These are phyloP conservation scores for Alternaria gansuensis DNA, from an alignment of 2,329 filamentous ascomycete species.

Conservation along the genomic window DNA sequence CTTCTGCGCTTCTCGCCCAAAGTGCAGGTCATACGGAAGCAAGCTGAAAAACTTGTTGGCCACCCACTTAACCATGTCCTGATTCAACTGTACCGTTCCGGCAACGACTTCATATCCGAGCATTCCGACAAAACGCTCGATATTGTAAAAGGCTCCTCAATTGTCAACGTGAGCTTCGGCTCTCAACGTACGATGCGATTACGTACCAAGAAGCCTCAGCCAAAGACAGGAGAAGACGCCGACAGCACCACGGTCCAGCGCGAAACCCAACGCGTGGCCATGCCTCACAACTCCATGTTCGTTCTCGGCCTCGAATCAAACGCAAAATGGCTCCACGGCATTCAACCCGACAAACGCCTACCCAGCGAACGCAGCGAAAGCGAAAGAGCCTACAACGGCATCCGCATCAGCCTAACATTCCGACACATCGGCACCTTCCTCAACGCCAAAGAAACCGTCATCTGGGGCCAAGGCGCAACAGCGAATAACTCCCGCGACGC, in stretches of 20 bases:
- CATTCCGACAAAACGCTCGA: slow-evolving; percentile 98
- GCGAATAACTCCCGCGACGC: slow-evolving; percentile 71
- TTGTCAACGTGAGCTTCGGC: slow-evolving; percentile 94
- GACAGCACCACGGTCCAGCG: slow-evolving; percentile 53
- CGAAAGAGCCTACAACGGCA: slow-evolving; percentile 76
- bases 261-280: slow-evolving; percentile 70
- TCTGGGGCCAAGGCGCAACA: slow-evolving; percentile 93
- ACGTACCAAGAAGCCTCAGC: slow-evolving; percentile 73
- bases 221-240: slow-evolving; percentile 19
- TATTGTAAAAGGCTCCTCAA: slow-evolving; percentile 79
- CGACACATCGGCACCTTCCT: slow-evolving; percentile 88
- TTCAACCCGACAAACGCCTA: slow-evolving; percentile 83
- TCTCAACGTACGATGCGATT: slow-evolving; percentile 90
- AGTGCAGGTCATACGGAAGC: slow-evolving; percentile 72
- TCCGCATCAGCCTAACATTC: slow-evolving; percentile 92
- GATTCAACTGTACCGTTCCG: slow-evolving; percentile 91
- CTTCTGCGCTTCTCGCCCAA: slow-evolving; percentile 77
- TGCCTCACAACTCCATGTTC: slow-evolving; percentile 91
- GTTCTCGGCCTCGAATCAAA: slow-evolving; percentile 84
- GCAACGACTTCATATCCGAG: slow-evolving; percentile 91
- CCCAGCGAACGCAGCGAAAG: slow-evolving; percentile 70
- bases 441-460: slow-evolving; percentile 67
- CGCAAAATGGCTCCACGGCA: slow-evolving; percentile 88
- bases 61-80: slow-evolving; percentile 90
- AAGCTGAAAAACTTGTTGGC: slow-evolving; percentile 75